Base-by-base conservation (phyloP, 371 early-diverging fungal genomes). In the Thermomucor indicae-seudaticae region DNA sequence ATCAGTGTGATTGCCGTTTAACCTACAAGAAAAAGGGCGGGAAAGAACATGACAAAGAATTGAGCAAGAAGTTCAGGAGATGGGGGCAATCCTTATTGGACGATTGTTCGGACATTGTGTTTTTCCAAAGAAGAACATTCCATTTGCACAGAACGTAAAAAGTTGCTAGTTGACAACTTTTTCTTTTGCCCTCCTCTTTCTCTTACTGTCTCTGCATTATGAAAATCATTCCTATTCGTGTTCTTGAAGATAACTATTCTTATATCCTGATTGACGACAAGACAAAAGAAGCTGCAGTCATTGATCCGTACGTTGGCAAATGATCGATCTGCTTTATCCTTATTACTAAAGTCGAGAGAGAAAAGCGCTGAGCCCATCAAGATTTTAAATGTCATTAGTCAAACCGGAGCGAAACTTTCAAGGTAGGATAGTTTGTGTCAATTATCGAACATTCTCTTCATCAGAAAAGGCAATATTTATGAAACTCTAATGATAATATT, bases 251-350 rank as follows among this genome's bases (percentile, higher is more conserved):
- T 34, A 61, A 61, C 30, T 92, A 92, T 57, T 75, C 90, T 2
- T 92, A 92, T 55, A 65, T 92, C 25, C 59, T 92, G 39, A 63
- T 87, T 47, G 92, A 92, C 51, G 80, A 83, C 23, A 70, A 70
- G 47, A 72, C 87, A 7, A 71, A 79, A 28, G 78, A 78, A 51
- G 73, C 74, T n/a, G 81, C 78, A 5, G 65, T 78, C 43, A 70
- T 84, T 25, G 85, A 84, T 52, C 85, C 85, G 22, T 54, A 54
- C 7, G 54, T 54, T 23, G n/a, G n/a, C n/a, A n/a, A n/a, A n/a
- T n/a, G n/a, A n/a, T n/a, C n/a, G n/a, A n/a, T n/a, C n/a, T n/a
- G 8, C 8, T 19, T 46, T 5, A 2, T 46, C 10, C 27, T 17
- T 45, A 17, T 29, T 45, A 19, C 8, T 29, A 19, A 25, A 32